Conservation (phyloP, 2,329 filamentous ascomycete species). For the Botryotinia narcissicola region DNA sequence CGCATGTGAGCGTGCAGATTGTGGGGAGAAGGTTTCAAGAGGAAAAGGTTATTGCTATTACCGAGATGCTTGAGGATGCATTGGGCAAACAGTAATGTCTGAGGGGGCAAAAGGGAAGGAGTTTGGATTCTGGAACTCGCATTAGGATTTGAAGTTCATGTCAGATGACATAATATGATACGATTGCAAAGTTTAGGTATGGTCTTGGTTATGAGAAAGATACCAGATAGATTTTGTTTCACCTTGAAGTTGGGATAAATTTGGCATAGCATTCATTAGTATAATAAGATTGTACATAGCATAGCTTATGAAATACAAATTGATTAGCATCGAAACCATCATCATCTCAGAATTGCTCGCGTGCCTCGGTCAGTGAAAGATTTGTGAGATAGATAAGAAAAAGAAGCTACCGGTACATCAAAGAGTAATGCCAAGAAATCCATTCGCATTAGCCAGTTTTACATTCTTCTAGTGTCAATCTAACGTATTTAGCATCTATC, state of each 20-base stretch:
- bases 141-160: neutral
- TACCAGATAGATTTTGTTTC: neutral
- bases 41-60: constrained; percentile 41
- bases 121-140: neutral
- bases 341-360: neutral
- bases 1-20: constrained; percentile 35
- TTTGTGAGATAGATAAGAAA: neutral
- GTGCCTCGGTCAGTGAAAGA: neutral
- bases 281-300: neutral
- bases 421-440: neutral
- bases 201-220: neutral
- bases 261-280: neutral
- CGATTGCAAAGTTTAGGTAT: neutral
- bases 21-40: constrained; percentile 37
- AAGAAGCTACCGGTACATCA: neutral
- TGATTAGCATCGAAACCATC: neutral
- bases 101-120: neutral
- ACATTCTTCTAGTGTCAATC: neutral
- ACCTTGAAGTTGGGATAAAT: neutral
- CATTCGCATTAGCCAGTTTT: neutral
- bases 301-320: neutral
- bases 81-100: constrained; percentile 22
- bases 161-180: neutral
- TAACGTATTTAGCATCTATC: neutral
- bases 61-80: constrained; percentile 39